Conservation (phyloP, 2,329 filamentous ascomycete species). For the Penicillium hesseltinei region DNA sequence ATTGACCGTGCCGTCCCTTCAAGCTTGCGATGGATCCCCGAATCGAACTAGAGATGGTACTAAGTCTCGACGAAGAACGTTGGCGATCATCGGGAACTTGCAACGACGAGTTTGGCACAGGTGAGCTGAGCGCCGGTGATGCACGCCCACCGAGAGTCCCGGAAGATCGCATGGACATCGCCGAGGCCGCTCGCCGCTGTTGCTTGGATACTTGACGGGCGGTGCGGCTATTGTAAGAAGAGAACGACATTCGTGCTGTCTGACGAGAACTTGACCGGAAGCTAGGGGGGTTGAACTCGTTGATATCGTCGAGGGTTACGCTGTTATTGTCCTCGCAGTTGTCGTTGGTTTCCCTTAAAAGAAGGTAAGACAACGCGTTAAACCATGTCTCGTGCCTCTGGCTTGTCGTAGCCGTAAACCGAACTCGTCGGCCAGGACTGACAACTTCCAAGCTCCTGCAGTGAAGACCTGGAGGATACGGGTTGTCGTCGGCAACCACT, state of each 20-base stretch:
- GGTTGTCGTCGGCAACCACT: slow-evolving; percentile 91
- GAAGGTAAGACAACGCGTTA: slow-evolving; percentile 90
- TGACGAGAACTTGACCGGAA: slow-evolving; percentile 55
- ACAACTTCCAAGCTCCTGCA: slow-evolving; percentile 89
- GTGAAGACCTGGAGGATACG: slow-evolving; percentile 89
- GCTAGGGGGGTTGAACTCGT: slow-evolving; percentile 82
- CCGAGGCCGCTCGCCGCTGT: slow-evolving; percentile 37
- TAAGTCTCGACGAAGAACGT: slow-evolving; percentile 48
- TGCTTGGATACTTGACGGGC: slow-evolving; percentile 64
- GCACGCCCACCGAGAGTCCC: slow-evolving; percentile 36
- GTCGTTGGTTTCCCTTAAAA: slow-evolving; percentile 67
- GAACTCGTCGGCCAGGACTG: slow-evolving; percentile 82
- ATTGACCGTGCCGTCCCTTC: slow-evolving; percentile 42
- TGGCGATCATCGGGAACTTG: slow-evolving; percentile 38
- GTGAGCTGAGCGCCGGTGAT: slow-evolving; percentile 37
- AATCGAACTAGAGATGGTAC: slow-evolving; percentile 48
- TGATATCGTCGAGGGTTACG: slow-evolving; percentile 59
- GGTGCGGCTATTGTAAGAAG: slow-evolving; percentile 75
- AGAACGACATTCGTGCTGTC: slow-evolving; percentile 62
- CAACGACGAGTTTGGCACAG: slow-evolving; percentile 34
- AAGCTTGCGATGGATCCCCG: slow-evolving; percentile 52
- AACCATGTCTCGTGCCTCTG: slow-evolving; percentile 98
- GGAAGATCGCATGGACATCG: slow-evolving; percentile 39
- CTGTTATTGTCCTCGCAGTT: slow-evolving; percentile 58
- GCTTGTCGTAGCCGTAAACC: slow-evolving; percentile 91